A percentile compares a stretch with the other conserved stretches of the same genome.
Evolutionary conservation across 331 rosid genomes (phyloP).

Genomic region (Quercus phellos): DNA sequence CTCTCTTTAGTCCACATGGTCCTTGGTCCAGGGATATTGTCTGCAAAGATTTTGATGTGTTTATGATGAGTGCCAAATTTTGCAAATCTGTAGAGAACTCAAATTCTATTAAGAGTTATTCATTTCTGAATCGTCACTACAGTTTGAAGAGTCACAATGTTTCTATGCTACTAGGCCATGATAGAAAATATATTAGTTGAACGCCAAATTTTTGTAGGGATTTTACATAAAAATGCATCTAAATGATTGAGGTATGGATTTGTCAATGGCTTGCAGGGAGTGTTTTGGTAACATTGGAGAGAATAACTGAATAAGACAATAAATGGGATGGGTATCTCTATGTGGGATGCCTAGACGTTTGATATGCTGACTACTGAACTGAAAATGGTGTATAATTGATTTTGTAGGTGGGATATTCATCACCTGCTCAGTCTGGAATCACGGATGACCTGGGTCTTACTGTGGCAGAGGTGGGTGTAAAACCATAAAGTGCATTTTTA

Average conservation of each 20-base stretch:
- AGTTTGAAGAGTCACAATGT: too few species aligned
- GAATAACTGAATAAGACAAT: neutral
- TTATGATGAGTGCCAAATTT: too few species aligned
- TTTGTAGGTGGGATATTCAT: conserved; percentile 83
- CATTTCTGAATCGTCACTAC: too few species aligned
- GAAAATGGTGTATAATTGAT: neutral
- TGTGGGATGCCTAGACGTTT: neutral
- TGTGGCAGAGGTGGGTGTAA: conserved; percentile 53
- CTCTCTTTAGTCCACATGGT: neutral
- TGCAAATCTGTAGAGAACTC: too few species aligned
- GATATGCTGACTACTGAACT: neutral
- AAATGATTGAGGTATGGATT: neutral
- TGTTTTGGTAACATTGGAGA: neutral
- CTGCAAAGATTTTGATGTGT: too few species aligned
- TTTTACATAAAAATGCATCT: neutral
- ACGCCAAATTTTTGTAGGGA: too few species aligned
- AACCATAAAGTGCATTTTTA: neutral
- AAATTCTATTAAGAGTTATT: too few species aligned
- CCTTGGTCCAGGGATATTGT: too few species aligned
- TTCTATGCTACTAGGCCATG: too few species aligned
- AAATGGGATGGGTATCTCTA: neutral
- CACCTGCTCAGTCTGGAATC: conserved; percentile 71
- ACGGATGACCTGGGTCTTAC: conserved; percentile 55
- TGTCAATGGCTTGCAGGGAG: neutral
- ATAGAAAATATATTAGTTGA: too few species aligned